A percentile compares a stretch with the other conserved stretches of the same genome.
Conservation (phyloP, 805 yeast species). For the Vanderwaltozyma polyspora region DNA sequence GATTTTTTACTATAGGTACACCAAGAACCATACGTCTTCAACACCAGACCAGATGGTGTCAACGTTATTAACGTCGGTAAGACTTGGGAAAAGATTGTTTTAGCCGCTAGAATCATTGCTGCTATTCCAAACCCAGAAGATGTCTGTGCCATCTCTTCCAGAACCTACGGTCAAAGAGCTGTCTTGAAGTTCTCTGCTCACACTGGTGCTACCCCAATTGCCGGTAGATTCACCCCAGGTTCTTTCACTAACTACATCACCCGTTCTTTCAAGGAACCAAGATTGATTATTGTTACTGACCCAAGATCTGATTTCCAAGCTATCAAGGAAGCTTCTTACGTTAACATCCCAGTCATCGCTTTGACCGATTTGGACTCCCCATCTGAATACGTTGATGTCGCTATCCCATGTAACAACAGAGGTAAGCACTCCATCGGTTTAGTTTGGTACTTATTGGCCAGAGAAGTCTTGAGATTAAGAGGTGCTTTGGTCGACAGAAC, state of each 20-base stretch:
- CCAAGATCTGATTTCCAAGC: constrained; percentile 99
- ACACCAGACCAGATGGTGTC: constrained; percentile 99
- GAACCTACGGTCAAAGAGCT: constrained; percentile 99
- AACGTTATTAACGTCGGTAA: constrained; percentile 96
- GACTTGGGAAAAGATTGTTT: constrained; percentile 94
- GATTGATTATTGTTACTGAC: constrained; percentile 97
- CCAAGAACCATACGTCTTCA: constrained; percentile 93
- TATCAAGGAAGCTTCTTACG: constrained; percentile 98
- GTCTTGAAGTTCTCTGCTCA: constrained; percentile 98
- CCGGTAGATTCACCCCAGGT: constrained; percentile 99
- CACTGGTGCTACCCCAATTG: constrained; percentile 99
- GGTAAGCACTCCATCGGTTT: constrained; percentile 99
- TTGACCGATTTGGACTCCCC: constrained; percentile 98
- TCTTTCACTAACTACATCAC: constrained; percentile 99
- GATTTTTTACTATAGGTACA: constrained; percentile 47
- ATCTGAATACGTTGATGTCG: constrained; percentile 97
- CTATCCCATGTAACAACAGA: constrained; percentile 99
- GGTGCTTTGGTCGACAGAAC: constrained; percentile 94
- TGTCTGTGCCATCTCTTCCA: constrained; percentile 96
- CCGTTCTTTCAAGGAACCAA: constrained; percentile 99
- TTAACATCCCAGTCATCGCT: constrained; percentile 99
- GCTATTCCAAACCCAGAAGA: constrained; percentile 98
- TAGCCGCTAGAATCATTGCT: constrained; percentile 99
- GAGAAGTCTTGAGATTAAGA: constrained; percentile 98
- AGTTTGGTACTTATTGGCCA: constrained; percentile 98